Conservation (phyloP, 495 filamentous ascomycete species). For the Aspergillus ellipticus region DNA sequence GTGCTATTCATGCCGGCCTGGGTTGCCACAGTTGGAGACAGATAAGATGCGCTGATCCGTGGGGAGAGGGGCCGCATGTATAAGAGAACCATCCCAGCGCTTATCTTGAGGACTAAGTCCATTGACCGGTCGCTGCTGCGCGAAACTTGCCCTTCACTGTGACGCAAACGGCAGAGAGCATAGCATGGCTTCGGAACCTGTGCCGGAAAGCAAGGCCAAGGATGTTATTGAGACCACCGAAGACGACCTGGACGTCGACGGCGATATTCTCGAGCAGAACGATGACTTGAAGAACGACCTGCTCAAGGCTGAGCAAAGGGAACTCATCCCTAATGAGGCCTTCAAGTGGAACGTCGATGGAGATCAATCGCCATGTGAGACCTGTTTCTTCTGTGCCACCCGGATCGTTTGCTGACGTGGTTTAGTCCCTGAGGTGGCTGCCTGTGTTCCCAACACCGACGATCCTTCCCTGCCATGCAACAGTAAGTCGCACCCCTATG, state of each 20-base stretch:
- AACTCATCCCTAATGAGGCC: slow-evolving; percentile 23
- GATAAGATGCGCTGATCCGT: neutral
- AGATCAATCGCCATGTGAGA: slow-evolving; percentile 27
- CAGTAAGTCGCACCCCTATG: slow-evolving; percentile 10
- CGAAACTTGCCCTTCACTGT: neutral
- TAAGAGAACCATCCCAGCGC: too few relatives aligned
- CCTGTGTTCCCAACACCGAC: slow-evolving; percentile 28
- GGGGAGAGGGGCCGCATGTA: neutral
- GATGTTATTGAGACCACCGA: neutral
- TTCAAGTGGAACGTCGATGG: slow-evolving; percentile 28
- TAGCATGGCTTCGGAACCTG: neutral
- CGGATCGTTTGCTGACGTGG: neutral
- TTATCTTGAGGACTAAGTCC: neutral
- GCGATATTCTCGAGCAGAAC: neutral
- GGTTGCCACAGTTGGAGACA: neutral
- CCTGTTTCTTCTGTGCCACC: neutral
- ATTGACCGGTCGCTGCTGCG: neutral
- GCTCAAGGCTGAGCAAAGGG: neutral
- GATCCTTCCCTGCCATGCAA: slow-evolving; percentile 23
- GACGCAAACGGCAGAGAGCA: neutral
- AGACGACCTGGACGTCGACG: neutral
- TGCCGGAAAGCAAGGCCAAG: neutral
- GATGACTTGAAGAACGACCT: neutral
- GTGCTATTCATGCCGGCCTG: neutral
- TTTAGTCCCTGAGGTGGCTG: slow-evolving; percentile 27